Percentiles rank a stretch among this genome's conserved stretches.
These are phyloP conservation scores for Penicillium sp. DNA, from an alignment of 2,329 filamentous ascomycete genomes.

Conservation along the genomic window DNA sequence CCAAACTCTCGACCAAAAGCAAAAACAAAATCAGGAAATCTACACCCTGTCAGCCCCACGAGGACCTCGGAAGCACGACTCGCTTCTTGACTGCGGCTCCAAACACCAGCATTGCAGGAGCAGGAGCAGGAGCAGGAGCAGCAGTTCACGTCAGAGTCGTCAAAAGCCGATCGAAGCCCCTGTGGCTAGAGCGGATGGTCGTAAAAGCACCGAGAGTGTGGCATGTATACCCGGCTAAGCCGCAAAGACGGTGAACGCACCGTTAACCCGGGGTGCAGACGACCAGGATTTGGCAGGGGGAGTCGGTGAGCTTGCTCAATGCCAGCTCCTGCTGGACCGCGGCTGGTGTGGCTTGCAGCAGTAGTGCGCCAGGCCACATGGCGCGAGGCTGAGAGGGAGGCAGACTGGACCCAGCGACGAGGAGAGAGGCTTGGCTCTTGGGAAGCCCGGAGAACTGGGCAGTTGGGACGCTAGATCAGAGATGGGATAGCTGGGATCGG, in stretches of 20 bases:
- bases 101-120: neutral
- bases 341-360: neutral
- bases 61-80: neutral
- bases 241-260: slow-evolving; percentile 20
- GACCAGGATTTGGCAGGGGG: slow-evolving; percentile 3
- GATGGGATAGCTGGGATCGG: neutral
- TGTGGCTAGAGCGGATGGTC: slow-evolving; percentile 3
- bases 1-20: neutral
- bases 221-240: slow-evolving; percentile 2
- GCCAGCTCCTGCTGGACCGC: neutral
- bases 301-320: slow-evolving; percentile 17
- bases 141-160: slow-evolving; percentile 9
- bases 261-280: slow-evolving; percentile 1
- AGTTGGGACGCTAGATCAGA: neutral
- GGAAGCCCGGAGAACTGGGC: no score
- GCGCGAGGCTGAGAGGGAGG: slow-evolving; percentile 16
- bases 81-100: neutral
- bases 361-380: slow-evolving; percentile 4
- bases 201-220: no score
- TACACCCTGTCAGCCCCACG: slow-evolving; percentile 1
- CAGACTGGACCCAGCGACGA: neutral
- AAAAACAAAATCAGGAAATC: neutral
- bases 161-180: neutral
- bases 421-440: neutral
- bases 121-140: neutral